Evolutionary conservation across 768 basidiomycete genomes (phyloP).

Genomic region (Nevesoporus exiguus): DNA sequence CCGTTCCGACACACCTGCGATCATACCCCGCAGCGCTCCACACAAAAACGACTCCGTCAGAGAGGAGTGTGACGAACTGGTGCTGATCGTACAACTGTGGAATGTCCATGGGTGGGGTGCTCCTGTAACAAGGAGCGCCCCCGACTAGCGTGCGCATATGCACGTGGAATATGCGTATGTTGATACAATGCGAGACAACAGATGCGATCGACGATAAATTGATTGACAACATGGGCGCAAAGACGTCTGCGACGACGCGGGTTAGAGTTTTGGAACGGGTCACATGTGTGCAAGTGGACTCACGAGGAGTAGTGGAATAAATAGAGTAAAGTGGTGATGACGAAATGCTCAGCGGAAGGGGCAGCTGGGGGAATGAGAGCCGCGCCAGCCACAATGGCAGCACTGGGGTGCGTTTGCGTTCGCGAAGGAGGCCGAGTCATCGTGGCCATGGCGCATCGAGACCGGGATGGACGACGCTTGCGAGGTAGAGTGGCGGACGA

Average conservation of each 20-base stretch:
- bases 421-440: constrained; percentile 32
- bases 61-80: constrained; percentile 9
- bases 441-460: constrained; percentile 20
- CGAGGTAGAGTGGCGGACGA: neutral
- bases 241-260: constrained; percentile 13
- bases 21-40: constrained; percentile 13
- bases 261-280: neutral
- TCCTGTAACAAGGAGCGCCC: neutral
- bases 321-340: constrained; percentile 20
- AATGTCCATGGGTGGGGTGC: constrained; percentile 14
- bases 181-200: constrained; percentile 31
- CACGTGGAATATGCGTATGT: constrained; percentile 34
- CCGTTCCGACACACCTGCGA: constrained; percentile 23
- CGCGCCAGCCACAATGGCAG: constrained; percentile 75
- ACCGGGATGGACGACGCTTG: constrained; percentile 22
- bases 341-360: constrained; percentile 52
- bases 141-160: constrained; percentile 34
- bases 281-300: constrained; percentile 1
- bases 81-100: constrained; percentile 28
- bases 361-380: constrained; percentile 54
- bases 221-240: constrained; percentile 29
- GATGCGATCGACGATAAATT: constrained; percentile 31
- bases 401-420: constrained; percentile 68
- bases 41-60: constrained; percentile 6
- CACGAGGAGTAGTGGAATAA: constrained; percentile 26